Evolutionary conservation across 75 land plant species (phyloP).

Genomic region (Larix kaempferi): DNA sequence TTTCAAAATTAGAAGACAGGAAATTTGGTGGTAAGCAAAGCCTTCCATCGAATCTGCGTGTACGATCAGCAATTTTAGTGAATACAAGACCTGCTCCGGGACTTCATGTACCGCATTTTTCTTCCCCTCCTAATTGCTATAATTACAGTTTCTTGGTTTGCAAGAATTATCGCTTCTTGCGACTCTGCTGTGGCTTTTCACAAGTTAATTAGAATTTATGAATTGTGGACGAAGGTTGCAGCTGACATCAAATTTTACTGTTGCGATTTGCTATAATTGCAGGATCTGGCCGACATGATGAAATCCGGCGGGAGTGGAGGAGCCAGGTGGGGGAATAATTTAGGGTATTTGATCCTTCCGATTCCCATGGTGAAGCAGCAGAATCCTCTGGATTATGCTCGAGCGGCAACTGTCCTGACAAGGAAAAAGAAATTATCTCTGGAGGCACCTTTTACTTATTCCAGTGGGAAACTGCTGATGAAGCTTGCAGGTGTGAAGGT

Average conservation of each 20-base stretch:
- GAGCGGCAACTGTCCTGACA: constrained; percentile 34
- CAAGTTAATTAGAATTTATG: neutral
- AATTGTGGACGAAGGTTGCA: neutral
- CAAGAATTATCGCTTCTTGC: neutral
- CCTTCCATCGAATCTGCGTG: constrained; percentile 37
- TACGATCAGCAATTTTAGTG: constrained; percentile 54
- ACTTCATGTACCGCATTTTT: constrained; percentile 37
- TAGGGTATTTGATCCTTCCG: constrained; percentile 67
- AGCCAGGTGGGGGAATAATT: constrained; percentile 63
- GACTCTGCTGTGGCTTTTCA: too few species aligned
- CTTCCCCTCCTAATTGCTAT: neutral
- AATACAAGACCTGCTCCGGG: constrained; percentile 67
- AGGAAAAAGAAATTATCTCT: constrained; percentile 63
- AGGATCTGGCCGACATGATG: constrained; percentile 77
- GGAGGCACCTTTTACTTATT: constrained; percentile 48
- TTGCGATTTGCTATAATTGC: neutral
- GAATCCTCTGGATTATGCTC: constrained; percentile 64
- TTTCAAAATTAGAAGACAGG: neutral
- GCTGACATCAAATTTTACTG: neutral
- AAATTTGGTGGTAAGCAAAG: neutral
- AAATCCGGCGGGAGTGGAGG: constrained; percentile 22
- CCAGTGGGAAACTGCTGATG: constrained; percentile 25
- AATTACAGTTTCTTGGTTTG: neutral
- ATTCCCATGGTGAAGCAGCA: constrained; percentile 29
- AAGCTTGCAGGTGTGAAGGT: constrained; percentile 38